Conservation (phyloP, 805 yeast genomes). For the Kluyveromyces aestuarii region DNA sequence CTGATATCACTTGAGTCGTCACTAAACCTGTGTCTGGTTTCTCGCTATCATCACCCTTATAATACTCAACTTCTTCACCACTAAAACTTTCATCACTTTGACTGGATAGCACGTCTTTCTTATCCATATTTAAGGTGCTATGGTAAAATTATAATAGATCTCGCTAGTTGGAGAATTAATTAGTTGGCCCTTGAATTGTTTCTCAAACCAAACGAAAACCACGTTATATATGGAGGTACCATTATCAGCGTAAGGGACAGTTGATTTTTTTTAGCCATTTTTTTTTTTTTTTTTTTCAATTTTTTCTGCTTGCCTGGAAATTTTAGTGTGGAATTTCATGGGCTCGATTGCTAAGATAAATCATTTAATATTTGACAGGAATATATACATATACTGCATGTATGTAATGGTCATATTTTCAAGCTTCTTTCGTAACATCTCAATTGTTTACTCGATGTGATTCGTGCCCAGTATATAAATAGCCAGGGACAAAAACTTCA, state of each 20-base stretch:
- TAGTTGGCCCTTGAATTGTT: no score
- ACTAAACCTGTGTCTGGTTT: neutral
- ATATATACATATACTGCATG: neutral
- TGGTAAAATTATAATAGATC: neutral
- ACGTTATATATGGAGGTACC: no score
- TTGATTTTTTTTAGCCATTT: no score
- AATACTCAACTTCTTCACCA: neutral
- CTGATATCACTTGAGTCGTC: conserved; percentile 21
- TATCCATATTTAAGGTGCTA: neutral
- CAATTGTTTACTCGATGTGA: neutral
- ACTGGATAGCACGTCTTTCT: neutral
- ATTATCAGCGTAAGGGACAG: no score
- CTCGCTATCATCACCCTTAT: neutral
- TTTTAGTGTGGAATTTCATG: no score
- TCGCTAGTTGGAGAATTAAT: no score
- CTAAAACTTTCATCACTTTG: neutral
- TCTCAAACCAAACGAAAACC: no score
- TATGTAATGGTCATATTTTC: neutral
- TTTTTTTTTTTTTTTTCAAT: no score
- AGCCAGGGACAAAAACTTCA: neutral
- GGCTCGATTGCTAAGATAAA: neutral
- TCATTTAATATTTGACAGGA: neutral
- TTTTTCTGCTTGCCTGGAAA: no score
- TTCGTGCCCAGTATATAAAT: no score
- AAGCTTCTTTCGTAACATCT: neutral